A percentile compares a stretch with the other conserved stretches of the same genome.
These are phyloP conservation scores for Ballota nigra DNA, from an alignment of 257 asterid species.

Conservation along the genomic window DNA sequence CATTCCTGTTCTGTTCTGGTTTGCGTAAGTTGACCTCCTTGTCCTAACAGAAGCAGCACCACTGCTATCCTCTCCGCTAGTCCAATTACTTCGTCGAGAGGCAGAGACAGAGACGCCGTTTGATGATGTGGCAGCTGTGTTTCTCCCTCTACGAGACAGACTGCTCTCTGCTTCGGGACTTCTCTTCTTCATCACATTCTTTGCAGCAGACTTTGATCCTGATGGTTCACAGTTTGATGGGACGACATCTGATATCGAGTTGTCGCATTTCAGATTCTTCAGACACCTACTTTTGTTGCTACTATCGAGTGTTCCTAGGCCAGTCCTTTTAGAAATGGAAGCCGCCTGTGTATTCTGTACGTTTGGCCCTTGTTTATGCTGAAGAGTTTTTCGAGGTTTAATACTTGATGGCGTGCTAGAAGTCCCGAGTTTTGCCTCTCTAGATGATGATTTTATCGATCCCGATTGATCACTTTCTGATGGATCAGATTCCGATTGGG, in stretches of 20 bases:
- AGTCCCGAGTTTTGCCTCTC: constrained; percentile 30
- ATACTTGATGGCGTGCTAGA: constrained; percentile 33
- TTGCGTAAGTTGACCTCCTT: constrained; percentile 36
- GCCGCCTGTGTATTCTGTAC: constrained; percentile 28
- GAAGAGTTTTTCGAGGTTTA: constrained; percentile 25
- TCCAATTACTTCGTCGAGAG: constrained; percentile 33
- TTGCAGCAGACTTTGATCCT: constrained; percentile 34
- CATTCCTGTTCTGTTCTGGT: constrained; percentile 33
- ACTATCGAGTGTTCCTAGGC: constrained; percentile 26
- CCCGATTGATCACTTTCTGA: constrained; percentile 41
- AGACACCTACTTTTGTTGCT: constrained; percentile 31
- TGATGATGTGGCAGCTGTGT: constrained; percentile 24
- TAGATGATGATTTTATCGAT: constrained; percentile 18
- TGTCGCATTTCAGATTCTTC: constrained; percentile 46
- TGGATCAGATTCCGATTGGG: constrained; percentile 30
- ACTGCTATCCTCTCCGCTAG: constrained; percentile 29
- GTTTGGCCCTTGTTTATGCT: constrained; percentile 14
- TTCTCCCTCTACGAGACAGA: constrained; percentile 40
- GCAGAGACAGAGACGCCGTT: constrained; percentile 44
- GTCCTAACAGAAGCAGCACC: constrained; percentile 39
- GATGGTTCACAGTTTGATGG: constrained; percentile 36
- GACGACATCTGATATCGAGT: constrained; percentile 38
- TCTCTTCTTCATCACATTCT: constrained; percentile 40
- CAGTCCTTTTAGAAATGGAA: constrained; percentile 30
- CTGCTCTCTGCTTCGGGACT: constrained; percentile 51